Base-by-base conservation (phyloP, 352 stramenopile genomes). In the Detonula confervacea region DNA sequence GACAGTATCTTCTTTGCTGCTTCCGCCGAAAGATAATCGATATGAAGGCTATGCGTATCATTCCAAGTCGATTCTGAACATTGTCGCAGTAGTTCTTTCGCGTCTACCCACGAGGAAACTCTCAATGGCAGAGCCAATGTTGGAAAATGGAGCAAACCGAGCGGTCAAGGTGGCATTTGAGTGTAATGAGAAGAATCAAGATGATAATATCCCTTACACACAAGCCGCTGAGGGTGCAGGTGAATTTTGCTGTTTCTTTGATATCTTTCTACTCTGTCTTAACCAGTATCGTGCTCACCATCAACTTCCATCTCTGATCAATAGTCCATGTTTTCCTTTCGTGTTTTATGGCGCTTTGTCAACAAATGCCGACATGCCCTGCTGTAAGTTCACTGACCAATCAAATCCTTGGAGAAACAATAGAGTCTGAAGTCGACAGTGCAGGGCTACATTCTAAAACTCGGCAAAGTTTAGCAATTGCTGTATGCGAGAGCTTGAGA, bases 271-370 rank as follows among this genome's bases (percentile, higher is more conserved):
- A 57, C 16, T 29, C 47, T 6, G 14, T 39, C 59, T 16, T 55
- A 39, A 56, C n/a, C n/a, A n/a, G 35, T 66, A 22, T 56, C 35
- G 30, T 24, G 37, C 51, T 42, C 29, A 24, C 29, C 1, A 42
- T 16, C 29, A 5, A 44, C n/a, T 25, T 33, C 7, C n/a, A 47
- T 64, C 29, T 61, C 11, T 47, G 11, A 22, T 44, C 30, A 49
- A n/a, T 56, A 67, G 57, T 76, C 54, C 71, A 86, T 67, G 73
- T 86, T 47, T 86, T 86, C 44, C 68, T 86, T 55, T 57, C 79
- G 52, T 86, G 79, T 29, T 86, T 86, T 57, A 86, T 86, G 79
- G 73, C 57, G 27, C 73, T 86, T 11, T 82, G 72, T 51, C 79
- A 86, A 71, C 72, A 80, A 61, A 77, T 77, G 27, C 79, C 79